Evolutionary conservation across 441 rosid species (phyloP), one percentile per base, ranked within the genome.

Genomic region (Adansonia gregorii): DNA sequence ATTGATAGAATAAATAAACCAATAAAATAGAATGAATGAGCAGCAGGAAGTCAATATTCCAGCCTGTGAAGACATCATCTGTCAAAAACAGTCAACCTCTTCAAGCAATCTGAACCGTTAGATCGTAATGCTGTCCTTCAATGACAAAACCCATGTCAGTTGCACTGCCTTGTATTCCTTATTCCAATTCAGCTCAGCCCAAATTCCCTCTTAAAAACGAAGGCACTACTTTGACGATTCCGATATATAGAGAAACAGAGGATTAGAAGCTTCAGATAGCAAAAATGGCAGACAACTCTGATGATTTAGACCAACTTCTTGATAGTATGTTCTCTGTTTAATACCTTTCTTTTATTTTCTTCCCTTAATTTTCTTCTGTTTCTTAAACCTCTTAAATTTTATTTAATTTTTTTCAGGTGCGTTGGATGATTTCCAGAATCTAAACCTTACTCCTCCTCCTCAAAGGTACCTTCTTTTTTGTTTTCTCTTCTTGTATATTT

Each of bases 241-340:
- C 49, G 15, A 3, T 64, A 6, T 5, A 48, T 46, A 74, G 11
- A 20, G 58, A 67, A 41, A 10, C 55, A 24, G 58, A 17, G 46
- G 6, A 24, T 54, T 45, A 7, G 73, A 58, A 66, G 35, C n/a
- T 58, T 39, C 58, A 20, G 64, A 27, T 6, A 39, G 54, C 72
- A 52, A 74, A 15, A 56, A 69, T 90, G 93, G 96, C 91, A 15
- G 85, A 83, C 76, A 88, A 83, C 63, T 74, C 88, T 59, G 98
- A 95, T 79, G 98, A 95, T 84, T 89, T 95, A 79, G 98, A 95
- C 82, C 88, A 90, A 78, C 97, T 95, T 82, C 98, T 95, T 27
- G 99, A 95, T 73, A 92, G 99, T 95, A 86, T 78, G 79, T 71
- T 5, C 41, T 48, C 35, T 49, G 17, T 41, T 20, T 35, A 58